Base-by-base conservation (phyloP, 805 yeast genomes). In the Cyberlindnera nakhonratchasimensis region DNA sequence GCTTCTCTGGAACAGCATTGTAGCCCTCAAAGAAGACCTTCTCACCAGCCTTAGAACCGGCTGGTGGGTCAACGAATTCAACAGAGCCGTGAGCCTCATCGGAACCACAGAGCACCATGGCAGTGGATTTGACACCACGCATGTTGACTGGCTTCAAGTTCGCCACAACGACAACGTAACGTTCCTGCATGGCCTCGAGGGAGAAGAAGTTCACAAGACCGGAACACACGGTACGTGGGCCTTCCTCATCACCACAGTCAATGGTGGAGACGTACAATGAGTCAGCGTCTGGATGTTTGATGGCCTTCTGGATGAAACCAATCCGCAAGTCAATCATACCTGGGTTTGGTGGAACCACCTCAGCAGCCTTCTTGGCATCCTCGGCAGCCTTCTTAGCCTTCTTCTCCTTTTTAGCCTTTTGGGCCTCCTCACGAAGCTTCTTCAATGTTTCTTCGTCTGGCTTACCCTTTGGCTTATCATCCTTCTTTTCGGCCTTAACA, bases 251-350 rank as follows among this genome's bases (percentile, higher is more conserved):
- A 54, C 99, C 99, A 74, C 86, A 81, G 50, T 95, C 87, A 57
- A 93, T 93, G 39, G 99, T 93, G 22, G 98, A 93, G 43, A 93
- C 96, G 64, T 93, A 93, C 57, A 93, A 74, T 2, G 96, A 76
- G 67, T 93, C 99, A 26, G 99, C 99, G 65, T 93, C 91, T 50
- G 99, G 99, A 70, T 93, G 99, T 66, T 86, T 87, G 60, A 86
- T 74, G 40, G 97, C 96, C 72, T 95, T 93, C 71, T 91, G 89
- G 60, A 93, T 93, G 74, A 82, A 88, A 40, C 99, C 99, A 49
- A 93, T 96, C 63, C 95, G 80, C 68, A 93, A 80, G 63, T 90
- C 97, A 61, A 93, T 80, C 74, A 82, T 71, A 16, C 95, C 77
- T 44, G 98, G 96, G 55, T 71, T 73, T 54, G 91, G 82, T 41